Percentiles rank a stretch among this genome's conserved stretches.
Evolutionary conservation across 2,329 filamentous ascomycete genomes (phyloP).

Genomic region (Fusarium bactridioides): DNA sequence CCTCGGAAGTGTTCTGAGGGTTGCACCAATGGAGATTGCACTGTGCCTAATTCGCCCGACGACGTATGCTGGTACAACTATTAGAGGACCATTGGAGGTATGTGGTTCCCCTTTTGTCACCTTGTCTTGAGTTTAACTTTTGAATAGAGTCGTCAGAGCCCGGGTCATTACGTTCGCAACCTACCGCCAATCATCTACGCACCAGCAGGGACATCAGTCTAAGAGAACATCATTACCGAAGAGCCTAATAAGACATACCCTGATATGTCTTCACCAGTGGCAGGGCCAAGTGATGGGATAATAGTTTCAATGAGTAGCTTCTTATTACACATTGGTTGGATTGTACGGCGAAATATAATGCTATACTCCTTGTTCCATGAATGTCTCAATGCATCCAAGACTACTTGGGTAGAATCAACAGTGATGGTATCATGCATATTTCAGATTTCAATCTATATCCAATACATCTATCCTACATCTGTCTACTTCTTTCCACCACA

Average conservation of each 20-base stretch:
- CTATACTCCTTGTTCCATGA: accelerated
- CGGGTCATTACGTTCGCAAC: too few species aligned
- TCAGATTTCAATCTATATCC: neutral
- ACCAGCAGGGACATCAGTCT: too few species aligned
- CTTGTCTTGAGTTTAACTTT: accelerated
- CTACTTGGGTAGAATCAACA: accelerated
- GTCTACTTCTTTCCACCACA: neutral
- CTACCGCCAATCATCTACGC: neutral
- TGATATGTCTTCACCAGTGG: accelerated
- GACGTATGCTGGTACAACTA: neutral
- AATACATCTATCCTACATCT: neutral
- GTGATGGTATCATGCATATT: accelerated
- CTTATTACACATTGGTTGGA: too few species aligned
- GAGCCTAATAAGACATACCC: neutral
- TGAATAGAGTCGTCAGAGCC: too few species aligned
- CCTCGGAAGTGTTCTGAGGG: neutral
- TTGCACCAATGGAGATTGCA: neutral
- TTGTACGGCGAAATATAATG: too few species aligned
- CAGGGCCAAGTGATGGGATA: accelerated
- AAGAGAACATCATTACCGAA: too few species aligned
- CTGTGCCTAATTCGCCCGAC: too few species aligned
- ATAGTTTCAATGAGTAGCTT: accelerated
- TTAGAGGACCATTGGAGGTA: neutral
- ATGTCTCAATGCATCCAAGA: too few species aligned
- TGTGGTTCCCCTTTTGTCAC: accelerated